Conservation (phyloP, 2,329 filamentous ascomycete species). For the Penicillium freii region DNA sequence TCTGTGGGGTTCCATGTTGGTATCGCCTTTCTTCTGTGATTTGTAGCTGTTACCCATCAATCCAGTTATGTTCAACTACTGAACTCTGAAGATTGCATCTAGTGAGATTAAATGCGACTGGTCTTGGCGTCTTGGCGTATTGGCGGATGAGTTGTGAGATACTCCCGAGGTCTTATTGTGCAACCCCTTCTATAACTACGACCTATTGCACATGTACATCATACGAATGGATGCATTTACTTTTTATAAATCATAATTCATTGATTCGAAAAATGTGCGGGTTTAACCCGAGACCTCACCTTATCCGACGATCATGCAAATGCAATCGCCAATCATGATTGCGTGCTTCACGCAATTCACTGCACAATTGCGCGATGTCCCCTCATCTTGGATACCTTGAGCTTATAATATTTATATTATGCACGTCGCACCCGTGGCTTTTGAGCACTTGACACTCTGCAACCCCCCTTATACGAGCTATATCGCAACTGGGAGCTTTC, state of each 20-base stretch:
- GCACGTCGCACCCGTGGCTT: neutral
- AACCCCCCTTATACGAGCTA: neutral
- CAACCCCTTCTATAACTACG: neutral
- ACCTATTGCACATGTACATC: too few species aligned
- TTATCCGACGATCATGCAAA: slow-evolving; percentile 7
- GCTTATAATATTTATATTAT: neutral
- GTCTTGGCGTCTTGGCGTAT: neutral
- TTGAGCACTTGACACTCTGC: neutral
- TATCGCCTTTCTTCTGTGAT: too few species aligned
- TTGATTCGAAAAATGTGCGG: neutral
- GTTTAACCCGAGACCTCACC: neutral
- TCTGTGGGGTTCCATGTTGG: too few species aligned
- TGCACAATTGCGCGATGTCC: slow-evolving; percentile 20
- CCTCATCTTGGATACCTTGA: neutral
- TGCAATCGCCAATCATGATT: slow-evolving; percentile 17
- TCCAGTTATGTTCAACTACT: too few species aligned
- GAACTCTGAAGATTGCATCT: too few species aligned
- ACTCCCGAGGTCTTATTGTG: neutral
- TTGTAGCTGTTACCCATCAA: too few species aligned
- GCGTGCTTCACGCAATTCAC: slow-evolving; percentile 20
- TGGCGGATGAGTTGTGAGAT: neutral
- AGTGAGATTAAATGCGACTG: neutral
- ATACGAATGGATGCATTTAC: too few species aligned
- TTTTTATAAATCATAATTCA: neutral
- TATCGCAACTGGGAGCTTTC: neutral